phyloP scores from a whole-genome alignment of 352 stramenopile genomes.

The Hyaloperonospora arabidopsidis region DNA sequence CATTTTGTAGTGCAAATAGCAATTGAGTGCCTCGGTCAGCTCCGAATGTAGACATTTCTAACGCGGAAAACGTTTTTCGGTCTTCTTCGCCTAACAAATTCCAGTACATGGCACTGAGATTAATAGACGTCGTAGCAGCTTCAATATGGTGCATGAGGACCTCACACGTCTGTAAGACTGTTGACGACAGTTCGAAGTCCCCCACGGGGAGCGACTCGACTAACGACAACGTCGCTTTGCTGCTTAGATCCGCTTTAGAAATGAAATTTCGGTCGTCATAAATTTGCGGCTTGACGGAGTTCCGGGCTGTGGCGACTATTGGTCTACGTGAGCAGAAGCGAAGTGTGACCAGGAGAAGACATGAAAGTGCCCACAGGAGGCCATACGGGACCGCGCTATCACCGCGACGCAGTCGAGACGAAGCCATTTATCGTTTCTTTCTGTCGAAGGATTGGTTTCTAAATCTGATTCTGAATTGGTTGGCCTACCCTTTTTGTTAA shows the following conservation, averaged over 20 bases:
- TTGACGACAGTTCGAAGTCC: constrained; percentile 39
- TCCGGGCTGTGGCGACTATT: neutral
- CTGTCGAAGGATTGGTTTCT: constrained; percentile 4
- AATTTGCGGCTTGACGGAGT: constrained; percentile 5
- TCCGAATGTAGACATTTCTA: constrained; percentile 53
- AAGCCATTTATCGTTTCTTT: constrained; percentile 6
- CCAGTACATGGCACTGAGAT: constrained; percentile 84
- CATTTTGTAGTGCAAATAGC: constrained; percentile 43
- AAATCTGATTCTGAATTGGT: constrained; percentile 1
- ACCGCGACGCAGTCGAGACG: constrained; percentile 12
- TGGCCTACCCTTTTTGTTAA: no score
- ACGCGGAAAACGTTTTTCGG: constrained; percentile 38
- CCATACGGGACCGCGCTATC: constrained; percentile 19
- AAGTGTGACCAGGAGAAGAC: constrained; percentile 21
- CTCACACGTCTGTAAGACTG: constrained; percentile 38
- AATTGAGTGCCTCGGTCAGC: constrained; percentile 46
- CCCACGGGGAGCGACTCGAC: constrained; percentile 67
- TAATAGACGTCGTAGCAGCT: constrained; percentile 38
- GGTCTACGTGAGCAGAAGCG: constrained; percentile 13
- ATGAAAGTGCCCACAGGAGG: constrained; percentile 21
- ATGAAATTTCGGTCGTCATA: constrained; percentile 13
- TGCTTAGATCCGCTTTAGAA: constrained; percentile 6
- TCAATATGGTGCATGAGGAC: constrained; percentile 37
- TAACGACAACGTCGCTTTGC: constrained; percentile 29
- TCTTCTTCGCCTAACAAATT: constrained; percentile 61